Conservation (phyloP, 768 basidiomycete genomes). For the Kwoniella newhampshirensis region DNA sequence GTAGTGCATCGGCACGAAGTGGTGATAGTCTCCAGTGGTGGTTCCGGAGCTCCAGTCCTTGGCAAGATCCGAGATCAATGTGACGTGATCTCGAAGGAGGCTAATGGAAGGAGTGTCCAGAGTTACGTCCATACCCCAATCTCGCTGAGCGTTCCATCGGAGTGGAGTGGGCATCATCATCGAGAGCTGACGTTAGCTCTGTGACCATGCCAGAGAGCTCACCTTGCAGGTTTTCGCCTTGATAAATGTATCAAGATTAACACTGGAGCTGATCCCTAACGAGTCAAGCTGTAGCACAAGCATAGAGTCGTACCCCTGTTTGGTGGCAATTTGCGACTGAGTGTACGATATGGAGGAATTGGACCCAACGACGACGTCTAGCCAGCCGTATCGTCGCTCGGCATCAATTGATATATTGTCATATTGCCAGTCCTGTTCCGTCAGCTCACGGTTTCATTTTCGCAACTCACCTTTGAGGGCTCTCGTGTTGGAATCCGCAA, state of each 20-base stretch:
- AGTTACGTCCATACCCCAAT: constrained; percentile 74
- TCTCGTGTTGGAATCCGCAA: constrained; percentile 89
- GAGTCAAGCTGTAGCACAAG: constrained; percentile 80
- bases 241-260: constrained; percentile 81
- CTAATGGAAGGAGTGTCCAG: constrained; percentile 72
- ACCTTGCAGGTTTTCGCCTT: constrained; percentile 77
- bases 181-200: constrained; percentile 20
- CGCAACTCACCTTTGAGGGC: constrained; percentile 69
- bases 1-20: constrained; percentile 82
- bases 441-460: background rate
- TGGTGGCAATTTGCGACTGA: constrained; percentile 74
- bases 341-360: constrained; percentile 81
- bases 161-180: constrained; percentile 70
- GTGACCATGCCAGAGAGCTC: constrained; percentile 31
- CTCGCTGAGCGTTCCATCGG: constrained; percentile 74
- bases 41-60: constrained; percentile 88
- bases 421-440: constrained; percentile 82
- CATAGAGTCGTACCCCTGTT: constrained; percentile 72
- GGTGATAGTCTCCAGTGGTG: constrained; percentile 67
- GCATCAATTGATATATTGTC: constrained; percentile 59
- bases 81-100: constrained; percentile 87
- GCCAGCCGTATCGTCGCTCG: constrained; percentile 58
- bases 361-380: constrained; percentile 73
- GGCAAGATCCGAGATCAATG: constrained; percentile 88
- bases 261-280: constrained; percentile 72